Base-by-base conservation (phyloP, 139 green algal genomes). In the Haematococcus lacustris region DNA sequence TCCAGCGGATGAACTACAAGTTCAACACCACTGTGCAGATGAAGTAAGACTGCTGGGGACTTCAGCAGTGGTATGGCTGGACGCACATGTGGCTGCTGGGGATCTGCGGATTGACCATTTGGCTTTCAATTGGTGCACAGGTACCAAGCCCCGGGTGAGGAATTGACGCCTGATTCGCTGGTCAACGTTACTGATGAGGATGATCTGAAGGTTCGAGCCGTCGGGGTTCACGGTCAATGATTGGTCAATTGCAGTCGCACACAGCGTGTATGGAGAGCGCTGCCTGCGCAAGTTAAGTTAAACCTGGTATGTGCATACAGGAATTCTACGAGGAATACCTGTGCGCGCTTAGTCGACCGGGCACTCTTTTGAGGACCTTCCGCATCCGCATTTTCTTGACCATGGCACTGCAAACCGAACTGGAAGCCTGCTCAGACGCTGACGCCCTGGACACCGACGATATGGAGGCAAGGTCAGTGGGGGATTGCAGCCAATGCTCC, bases 291-390 rank as follows among this genome's bases (percentile, higher is more conserved):
- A 30, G 4, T 35, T 38, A 43, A 43, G 6, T 50, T 61, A 6
- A 28, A 26, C 3, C 70, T 51, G 1, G 53, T 66, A n/a, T 68
- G 37, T 37, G 57, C 64, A 0, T 68, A 69, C 80, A 93, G 88
- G 90, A 95, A 70, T 78, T 95, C 75, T 82, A 87, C 47, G 78
- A 88, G 3, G 90, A 95, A 79, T 94, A 92, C 66, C 64, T 74
- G 2, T 57, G 78, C 1, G 86, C 85, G 25, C 73, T 91, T 17
- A 37, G 67, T 23, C 70, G 80, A 13, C 61, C 78, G 5, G 86
- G 81, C 53, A 87, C 82, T 26, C 82, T 81, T 1, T 70, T 78
- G 39, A 91, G 86, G 68, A 91, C 88, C 17, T 88, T 93, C 71
- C 71, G 88, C 61, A 81, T 93, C 50, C 77, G 80, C 34, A 66